A percentile compares a stretch with the other conserved stretches of the same genome.
These are phyloP conservation scores for Talaromyces sp. DNA, from an alignment of 2,329 filamentous ascomycete genomes.

Conservation along the genomic window DNA sequence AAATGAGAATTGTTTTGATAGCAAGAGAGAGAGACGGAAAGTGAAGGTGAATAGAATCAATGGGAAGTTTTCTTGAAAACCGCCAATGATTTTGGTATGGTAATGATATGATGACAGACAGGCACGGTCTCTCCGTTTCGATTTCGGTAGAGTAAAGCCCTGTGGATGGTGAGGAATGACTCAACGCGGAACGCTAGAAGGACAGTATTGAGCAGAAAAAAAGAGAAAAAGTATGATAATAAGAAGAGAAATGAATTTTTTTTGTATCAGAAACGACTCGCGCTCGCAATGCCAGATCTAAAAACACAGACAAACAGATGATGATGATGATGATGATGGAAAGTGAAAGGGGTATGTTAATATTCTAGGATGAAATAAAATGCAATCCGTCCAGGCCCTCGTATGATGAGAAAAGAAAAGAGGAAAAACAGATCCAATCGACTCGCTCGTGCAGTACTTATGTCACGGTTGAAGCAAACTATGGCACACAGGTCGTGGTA, in stretches of 20 bases:
- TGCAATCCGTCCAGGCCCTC: conserved; percentile 18
- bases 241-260: conserved; percentile 18
- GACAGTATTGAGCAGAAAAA: neutral
- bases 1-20: neutral
- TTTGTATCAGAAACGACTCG: conserved; percentile 27
- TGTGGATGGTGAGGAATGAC: conserved; percentile 1
- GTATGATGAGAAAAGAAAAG: conserved; percentile 15
- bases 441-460: conserved; percentile 14
- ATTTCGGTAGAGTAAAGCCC: neutral
- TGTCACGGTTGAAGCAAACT: conserved; percentile 16
- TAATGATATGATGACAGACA: conserved; percentile 2
- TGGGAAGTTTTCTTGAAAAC: neutral
- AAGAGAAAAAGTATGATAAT: conserved; percentile 15
- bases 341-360: conserved; percentile 15
- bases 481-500: conserved; percentile 21
- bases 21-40: neutral
- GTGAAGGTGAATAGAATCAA: neutral
- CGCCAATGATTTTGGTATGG: neutral
- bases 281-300: conserved; percentile 48
- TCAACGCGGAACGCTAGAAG: conserved; percentile 17
- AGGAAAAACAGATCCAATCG: conserved; percentile 14
- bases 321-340: neutral
- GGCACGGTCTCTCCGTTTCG: neutral
- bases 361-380: conserved; percentile 28
- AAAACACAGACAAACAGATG: conserved; percentile 25